Conservation (phyloP, 805 yeast species). For the Hanseniaspora vineae region DNA sequence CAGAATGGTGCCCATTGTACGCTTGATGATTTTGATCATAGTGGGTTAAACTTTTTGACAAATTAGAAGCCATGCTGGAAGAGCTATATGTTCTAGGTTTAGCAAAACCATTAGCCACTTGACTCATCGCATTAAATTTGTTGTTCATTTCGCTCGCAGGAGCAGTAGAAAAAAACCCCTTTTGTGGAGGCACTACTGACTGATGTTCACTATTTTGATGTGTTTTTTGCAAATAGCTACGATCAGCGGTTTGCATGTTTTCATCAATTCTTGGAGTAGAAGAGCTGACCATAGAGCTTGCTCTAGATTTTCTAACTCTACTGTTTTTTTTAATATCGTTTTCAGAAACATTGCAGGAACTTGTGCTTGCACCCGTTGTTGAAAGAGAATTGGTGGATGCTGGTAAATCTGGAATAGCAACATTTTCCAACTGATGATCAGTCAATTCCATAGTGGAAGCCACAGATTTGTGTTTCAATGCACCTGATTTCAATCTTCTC, state of each 20-base stretch:
- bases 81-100: not conserved
- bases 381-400: conserved; percentile 6
- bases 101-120: not conserved
- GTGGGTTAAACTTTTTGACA: not conserved
- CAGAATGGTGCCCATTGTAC: not conserved
- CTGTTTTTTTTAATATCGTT: not conserved
- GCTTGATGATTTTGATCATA: not conserved
- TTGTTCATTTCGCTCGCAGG: not conserved
- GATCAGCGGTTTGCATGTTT: too few relatives aligned
- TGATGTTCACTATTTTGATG: not conserved
- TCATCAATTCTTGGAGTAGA: not conserved
- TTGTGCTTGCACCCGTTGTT: not conserved
- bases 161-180: not conserved
- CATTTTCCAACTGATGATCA: not conserved
- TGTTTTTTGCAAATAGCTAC: not conserved
- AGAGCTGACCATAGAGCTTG: not conserved
- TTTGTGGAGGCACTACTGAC: not conserved
- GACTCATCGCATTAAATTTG: not conserved
- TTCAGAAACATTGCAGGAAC: not conserved
- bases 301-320: not conserved
- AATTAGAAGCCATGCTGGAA: not conserved
- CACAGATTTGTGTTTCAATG: conserved; percentile 24
- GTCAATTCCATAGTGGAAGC: conserved; percentile 9
- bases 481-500: conserved; percentile 50
- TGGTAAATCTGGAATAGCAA: conserved; percentile 1